Conservation (phyloP, 2,329 filamentous ascomycete species). For the Pseudogymnoascus sp. region DNA sequence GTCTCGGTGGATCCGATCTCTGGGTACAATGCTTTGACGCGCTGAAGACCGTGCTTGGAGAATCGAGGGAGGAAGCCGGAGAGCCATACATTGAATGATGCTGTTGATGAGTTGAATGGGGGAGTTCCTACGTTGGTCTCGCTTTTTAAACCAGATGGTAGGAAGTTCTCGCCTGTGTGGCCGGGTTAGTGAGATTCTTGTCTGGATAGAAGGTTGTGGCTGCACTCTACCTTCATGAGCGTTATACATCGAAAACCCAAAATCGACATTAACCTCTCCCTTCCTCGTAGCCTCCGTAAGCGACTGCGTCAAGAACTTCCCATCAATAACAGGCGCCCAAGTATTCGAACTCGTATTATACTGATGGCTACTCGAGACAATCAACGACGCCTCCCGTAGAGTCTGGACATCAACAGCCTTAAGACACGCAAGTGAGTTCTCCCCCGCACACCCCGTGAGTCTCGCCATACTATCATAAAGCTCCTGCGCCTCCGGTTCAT, state of each 20-base stretch:
- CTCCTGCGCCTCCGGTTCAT: slow-evolving; percentile 36
- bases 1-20: slow-evolving; percentile 36
- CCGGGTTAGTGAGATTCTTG: not conserved
- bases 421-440: slow-evolving; percentile 44
- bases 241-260: slow-evolving; percentile 50
- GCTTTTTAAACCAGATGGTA: slow-evolving; percentile 40
- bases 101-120: slow-evolving; percentile 41
- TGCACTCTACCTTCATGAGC: slow-evolving; percentile 39
- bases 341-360: slow-evolving; percentile 49
- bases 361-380: slow-evolving; percentile 39
- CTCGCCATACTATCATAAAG: slow-evolving; percentile 39
- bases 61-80: slow-evolving; percentile 44
- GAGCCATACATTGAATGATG: slow-evolving; percentile 46
- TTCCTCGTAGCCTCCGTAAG: slow-evolving; percentile 37
- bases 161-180: slow-evolving; percentile 46
- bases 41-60: slow-evolving; percentile 30
- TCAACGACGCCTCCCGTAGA: slow-evolving; percentile 43
- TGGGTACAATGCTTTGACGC: slow-evolving; percentile 41
- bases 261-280: slow-evolving; percentile 36
- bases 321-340: slow-evolving; percentile 54
- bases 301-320: slow-evolving; percentile 38
- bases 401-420: slow-evolving; percentile 45
- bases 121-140: slow-evolving; percentile 26
- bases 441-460: slow-evolving; percentile 33
- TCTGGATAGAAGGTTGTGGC: not conserved